These are phyloP conservation scores for Calycina marina DNA, from an alignment of 2,329 filamentous ascomycete species.

Conservation along the genomic window DNA sequence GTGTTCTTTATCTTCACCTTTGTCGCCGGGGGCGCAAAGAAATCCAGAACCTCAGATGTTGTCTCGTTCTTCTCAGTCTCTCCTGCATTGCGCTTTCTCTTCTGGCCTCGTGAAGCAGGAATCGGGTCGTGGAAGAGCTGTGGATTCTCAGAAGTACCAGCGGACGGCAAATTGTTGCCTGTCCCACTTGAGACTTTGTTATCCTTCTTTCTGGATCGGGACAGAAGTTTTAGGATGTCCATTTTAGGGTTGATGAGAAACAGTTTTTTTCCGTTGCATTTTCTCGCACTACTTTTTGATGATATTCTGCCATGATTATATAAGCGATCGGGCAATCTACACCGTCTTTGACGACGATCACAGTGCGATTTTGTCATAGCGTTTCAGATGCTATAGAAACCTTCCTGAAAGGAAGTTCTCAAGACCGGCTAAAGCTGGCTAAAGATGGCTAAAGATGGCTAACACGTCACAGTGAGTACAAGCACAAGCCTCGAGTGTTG, in stretches of 20 bases:
- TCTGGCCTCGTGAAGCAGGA: conserved; percentile 29
- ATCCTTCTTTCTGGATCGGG: conserved; percentile 47
- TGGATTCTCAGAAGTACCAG: conserved; percentile 47
- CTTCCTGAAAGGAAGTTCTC: background rate
- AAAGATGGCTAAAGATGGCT: too few relatives aligned
- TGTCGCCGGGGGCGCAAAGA: conserved; percentile 36
- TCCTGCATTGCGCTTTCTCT: conserved; percentile 37
- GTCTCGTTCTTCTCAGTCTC: conserved; percentile 22
- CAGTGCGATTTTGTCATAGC: too few relatives aligned
- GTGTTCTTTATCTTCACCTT: conserved; percentile 13
- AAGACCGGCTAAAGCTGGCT: background rate
- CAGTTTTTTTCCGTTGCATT: background rate
- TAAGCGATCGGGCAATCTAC: background rate
- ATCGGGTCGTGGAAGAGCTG: conserved; percentile 53
- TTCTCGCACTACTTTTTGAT: background rate
- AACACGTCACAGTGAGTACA: too few relatives aligned
- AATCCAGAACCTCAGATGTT: conserved; percentile 30
- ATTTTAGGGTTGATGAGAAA: conserved; percentile 10
- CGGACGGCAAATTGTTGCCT: conserved; percentile 42
- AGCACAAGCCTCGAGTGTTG: too few relatives aligned
- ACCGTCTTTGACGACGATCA: background rate
- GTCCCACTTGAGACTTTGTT: conserved; percentile 22
- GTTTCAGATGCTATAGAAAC: background rate
- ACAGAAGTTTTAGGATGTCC: conserved; percentile 60
- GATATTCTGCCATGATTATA: background rate